Percentiles rank a stretch among this genome's conserved stretches.
These are phyloP conservation scores for Musa acuminata DNA, from an alignment of 176 grass and related monocot genomes.

Conservation along the genomic window DNA sequence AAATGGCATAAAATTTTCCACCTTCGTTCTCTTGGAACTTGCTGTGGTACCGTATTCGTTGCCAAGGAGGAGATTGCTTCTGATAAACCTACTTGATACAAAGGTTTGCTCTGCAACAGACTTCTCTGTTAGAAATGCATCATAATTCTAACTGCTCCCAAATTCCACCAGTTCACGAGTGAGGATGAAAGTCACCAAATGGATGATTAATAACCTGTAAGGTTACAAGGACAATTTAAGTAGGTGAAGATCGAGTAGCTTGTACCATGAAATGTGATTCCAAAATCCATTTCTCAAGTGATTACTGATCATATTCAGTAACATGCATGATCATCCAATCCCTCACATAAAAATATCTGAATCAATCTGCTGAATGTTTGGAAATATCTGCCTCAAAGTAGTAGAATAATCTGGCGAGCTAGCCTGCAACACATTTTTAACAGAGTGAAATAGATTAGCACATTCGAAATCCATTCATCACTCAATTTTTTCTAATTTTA, in stretches of 20 bases:
- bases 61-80: background rate
- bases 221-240: background rate
- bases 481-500: too few species aligned
- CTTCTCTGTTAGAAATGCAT: background rate
- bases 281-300: background rate
- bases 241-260: background rate
- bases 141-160: background rate
- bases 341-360: constrained; percentile 66
- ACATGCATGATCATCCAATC: background rate
- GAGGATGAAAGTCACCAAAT: background rate
- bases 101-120: background rate
- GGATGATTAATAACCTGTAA: background rate
- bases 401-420: constrained; percentile 41
- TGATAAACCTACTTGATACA: background rate
- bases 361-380: constrained; percentile 87
- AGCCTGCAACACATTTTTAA: constrained; percentile 45
- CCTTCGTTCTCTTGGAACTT: too few species aligned
- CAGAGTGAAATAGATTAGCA: background rate
- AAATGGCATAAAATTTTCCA: too few species aligned
- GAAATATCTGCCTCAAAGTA: constrained; percentile 60
- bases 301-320: background rate
- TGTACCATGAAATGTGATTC: background rate
- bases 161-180: background rate
- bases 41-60: too few species aligned
- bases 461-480: too few species aligned